Evolutionary conservation across 2,329 filamentous ascomycete species (phyloP), one percentile per base, ranked within the genome.

Genomic region (Thermochaetoides dissita): DNA sequence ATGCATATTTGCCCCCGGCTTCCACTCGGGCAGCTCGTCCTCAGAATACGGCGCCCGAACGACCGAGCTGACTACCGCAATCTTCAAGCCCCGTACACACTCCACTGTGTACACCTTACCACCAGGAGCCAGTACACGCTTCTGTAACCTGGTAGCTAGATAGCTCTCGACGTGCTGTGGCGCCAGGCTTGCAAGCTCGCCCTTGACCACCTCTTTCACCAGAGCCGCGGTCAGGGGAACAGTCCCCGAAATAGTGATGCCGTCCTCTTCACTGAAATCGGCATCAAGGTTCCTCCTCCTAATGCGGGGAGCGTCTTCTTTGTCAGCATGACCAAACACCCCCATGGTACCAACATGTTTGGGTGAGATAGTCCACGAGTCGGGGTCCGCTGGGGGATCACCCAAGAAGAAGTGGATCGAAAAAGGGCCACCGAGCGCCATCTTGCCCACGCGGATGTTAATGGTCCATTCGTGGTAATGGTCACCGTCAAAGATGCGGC

Each of bases 361-460:
- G 1, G 60, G 53, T 0, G 72, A 67, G 34, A 57, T 55, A 1
- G 65, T 55, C 79, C 79, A 84, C 1, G 57, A 52, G 6, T 49
- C 48, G 1, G 64, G 52, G 34, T 76, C 62, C 3, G 53, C 49
- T 0, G 69, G 62, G 2, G 66, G 62, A 2, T 66, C 56, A 0
- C 78, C 82, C 2, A 86, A 55, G 59, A 87, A 88, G 45, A 88
- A 63, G 54, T 80, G 74, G 12, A 89, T 64, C 0, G 66, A 68
- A 53, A 80, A 84, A 0, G 79, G 74, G 1, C 69, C 72, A 8
- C 70, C 64, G 7, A 82, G 58, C 2, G 74, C 74, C 44, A 74
- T 70, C 47, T 76, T 79, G 41, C 68, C 64, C 17, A 79, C 73
- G 10, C 66, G 63, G 36, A 88, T 68, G 52, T 82, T 84, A 50